Evolutionary conservation across 768 basidiomycete species (phyloP), one percentile per base, ranked within the genome.

Genomic region (Mrakia hoshinonis): DNA sequence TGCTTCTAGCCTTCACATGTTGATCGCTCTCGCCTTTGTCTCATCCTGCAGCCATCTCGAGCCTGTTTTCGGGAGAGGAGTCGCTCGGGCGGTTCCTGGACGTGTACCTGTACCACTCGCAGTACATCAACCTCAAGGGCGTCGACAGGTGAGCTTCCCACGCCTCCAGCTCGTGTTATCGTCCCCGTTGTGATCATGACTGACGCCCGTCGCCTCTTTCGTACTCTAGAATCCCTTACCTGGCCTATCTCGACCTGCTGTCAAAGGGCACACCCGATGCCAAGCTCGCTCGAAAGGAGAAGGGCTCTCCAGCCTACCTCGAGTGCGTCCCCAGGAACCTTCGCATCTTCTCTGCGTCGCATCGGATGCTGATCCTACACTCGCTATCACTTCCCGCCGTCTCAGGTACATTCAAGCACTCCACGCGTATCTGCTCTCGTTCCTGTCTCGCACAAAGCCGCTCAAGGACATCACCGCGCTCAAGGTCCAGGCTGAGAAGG

Each of bases 31-130:
- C 38, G 4, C 20, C 20, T 10, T 24, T 24, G 3, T n/a, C 4
- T n/a, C 26, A 31, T n/a, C 3, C 20, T 52, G 29, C 60, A 80
- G 78, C 78, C 62, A 75, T 82, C 48, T 80, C 82, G 70, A 76
- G 79, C 54, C 76, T 95, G 75, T 99, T 99, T 81, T 95, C 94
- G 15, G 96, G 96, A 43, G 95, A 98, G 82, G 96, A 99, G 78
- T 85, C 85, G 10, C 91, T 94, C 75, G 96, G 96, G 65, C 90
- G 90, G 80, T 97, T 95, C 78, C 85, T 98, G 73, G 96, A 99
- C 79, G 79, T 99, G 70, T 91, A 98, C 79, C 83, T 87, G 63
- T 87, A 90, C 72, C 96, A 98, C 76, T 85, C 88, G 61, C 83
- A 89, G 62, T 98, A 90, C 81, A 87, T 86, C 82, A 99, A 99